phyloP scores from a whole-genome alignment of 345 rosid species.

The Cardamine occulta region DNA sequence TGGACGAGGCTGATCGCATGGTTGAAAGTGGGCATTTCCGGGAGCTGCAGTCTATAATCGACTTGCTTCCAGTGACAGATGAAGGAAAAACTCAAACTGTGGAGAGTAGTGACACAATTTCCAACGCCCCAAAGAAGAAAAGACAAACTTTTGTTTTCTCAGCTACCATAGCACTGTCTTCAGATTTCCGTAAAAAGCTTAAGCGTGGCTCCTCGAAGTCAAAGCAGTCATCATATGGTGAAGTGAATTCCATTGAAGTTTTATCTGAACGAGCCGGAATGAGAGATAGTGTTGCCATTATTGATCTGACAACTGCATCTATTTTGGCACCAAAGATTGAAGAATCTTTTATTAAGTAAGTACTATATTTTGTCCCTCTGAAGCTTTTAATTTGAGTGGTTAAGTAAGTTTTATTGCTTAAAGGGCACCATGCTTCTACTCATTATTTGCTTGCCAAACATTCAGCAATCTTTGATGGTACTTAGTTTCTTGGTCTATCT shows the following conservation, averaged over 20 bases:
- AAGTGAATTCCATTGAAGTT: conserved; percentile 77
- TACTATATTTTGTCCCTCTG: background rate
- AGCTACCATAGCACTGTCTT: conserved; percentile 89
- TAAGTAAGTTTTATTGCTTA: conserved; percentile 9
- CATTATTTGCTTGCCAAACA: conserved; percentile 19
- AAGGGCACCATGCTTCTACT: conserved; percentile 16
- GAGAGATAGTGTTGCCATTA: conserved; percentile 75
- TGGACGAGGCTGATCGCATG: conserved; percentile 99
- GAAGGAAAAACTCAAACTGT: conserved; percentile 55
- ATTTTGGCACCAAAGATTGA: conserved; percentile 78
- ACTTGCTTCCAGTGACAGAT: conserved; percentile 71
- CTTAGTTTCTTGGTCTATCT: conserved; percentile 25
- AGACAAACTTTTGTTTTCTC: conserved; percentile 96
- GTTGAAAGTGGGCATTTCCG: conserved; percentile 91
- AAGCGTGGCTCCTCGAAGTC: conserved; percentile 67
- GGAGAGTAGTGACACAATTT: conserved; percentile 58
- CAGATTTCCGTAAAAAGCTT: conserved; percentile 93
- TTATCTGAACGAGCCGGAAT: conserved; percentile 93
- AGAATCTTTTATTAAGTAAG: conserved; percentile 59
- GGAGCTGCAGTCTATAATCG: conserved; percentile 94
- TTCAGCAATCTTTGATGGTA: conserved; percentile 12
- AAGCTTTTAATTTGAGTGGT: conserved; percentile 6
- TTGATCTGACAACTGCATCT: conserved; percentile 84
- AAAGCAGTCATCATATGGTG: conserved; percentile 61
- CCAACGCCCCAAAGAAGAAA: conserved; percentile 76